Base-by-base conservation (phyloP, 1,139 yeast species). In the Hyphopichia khmerensis region DNA sequence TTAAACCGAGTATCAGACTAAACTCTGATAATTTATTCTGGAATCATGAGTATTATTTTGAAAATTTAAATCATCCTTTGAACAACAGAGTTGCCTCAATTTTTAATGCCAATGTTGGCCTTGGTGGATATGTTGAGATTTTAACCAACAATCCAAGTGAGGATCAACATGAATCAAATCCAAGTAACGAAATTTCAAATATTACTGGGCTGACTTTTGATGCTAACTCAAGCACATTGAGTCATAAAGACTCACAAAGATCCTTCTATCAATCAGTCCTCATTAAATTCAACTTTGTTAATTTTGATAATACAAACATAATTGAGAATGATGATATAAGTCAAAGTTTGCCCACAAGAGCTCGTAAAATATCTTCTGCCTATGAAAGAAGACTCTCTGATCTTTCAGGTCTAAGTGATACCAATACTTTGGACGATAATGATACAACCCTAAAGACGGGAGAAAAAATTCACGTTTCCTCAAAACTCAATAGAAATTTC, bases 81-180 rank as follows among this genome's bases (percentile, higher is more conserved):
- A 19, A 15, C n/a, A n/a, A 4, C 5, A 19, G 35, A 21, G 31
- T 38, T 17, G 45, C 46, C 9, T 36, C 42, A 3, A 40, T 47
- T 3, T 47, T 36, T 32, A 40, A 43, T 33, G 48, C 48, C 33
- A 44, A 49, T 8, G 43, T 53, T 7, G 58, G 58, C 1, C 48
- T 49, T 18, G 51, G 57, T 13, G 55, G 58, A 4, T 50, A 43
- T 33, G 44, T 53, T 10, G 50, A 48, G 27, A 45, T 48, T 23
- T 35, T 40, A 21, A 32, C 33, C 17, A 36, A 40, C 15, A 37
- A 37, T 29, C 33, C 33, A 29, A 36, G 33, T 14, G 33, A 29
- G 16, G 26, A 19, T 21, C 16, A 21, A 19, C 6, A 17, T 34
- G 29, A 34, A 21, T 11, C 14, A n/a, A 4, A 8, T 26, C 10